Evolutionary conservation across 371 early-diverging fungal species (phyloP).

Genomic region (Cokeromyces recurvatus): DNA sequence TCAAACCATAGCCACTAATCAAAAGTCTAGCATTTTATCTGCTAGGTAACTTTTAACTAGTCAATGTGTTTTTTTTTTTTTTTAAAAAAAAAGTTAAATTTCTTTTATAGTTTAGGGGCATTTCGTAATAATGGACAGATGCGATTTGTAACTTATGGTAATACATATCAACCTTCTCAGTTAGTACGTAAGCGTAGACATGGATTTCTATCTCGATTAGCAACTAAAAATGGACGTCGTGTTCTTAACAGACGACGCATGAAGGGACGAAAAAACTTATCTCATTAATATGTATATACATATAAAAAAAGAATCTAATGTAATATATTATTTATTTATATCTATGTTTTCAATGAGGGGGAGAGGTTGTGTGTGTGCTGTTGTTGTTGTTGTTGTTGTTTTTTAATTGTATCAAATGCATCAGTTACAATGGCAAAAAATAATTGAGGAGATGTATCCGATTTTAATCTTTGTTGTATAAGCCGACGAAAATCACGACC

Average conservation of each 20-base stretch:
- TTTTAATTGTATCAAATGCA: too few relatives aligned
- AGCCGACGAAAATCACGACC: conserved; percentile 35
- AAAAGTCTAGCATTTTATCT: conserved; percentile 19
- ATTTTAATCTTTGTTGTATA: conserved; percentile 17
- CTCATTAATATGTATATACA: conserved; percentile 75
- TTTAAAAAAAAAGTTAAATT: too few relatives aligned
- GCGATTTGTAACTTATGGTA: conserved; percentile 78
- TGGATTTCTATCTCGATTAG: conserved; percentile 83
- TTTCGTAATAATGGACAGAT: conserved; percentile 39
- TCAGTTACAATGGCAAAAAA: too few relatives aligned
- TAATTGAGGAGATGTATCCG: too few relatives aligned
- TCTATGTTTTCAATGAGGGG: too few relatives aligned
- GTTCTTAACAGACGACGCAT: conserved; percentile 68
- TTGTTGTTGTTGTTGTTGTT: too few relatives aligned
- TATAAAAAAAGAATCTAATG: too few relatives aligned
- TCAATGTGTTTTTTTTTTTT: background rate
- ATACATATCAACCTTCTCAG: conserved; percentile 91
- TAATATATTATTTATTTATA: too few relatives aligned
- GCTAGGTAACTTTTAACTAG: conserved; percentile 11
- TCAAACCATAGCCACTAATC: conserved; percentile 4
- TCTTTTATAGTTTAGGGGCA: conserved; percentile 9
- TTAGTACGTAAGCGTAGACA: conserved; percentile 87
- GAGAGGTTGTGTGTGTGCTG: too few relatives aligned
- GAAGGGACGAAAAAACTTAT: conserved; percentile 84
- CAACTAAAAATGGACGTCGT: conserved; percentile 77